These are phyloP conservation scores for Lindgomyces ingoldianus DNA, from an alignment of 495 filamentous ascomycete genomes.

Conservation along the genomic window DNA sequence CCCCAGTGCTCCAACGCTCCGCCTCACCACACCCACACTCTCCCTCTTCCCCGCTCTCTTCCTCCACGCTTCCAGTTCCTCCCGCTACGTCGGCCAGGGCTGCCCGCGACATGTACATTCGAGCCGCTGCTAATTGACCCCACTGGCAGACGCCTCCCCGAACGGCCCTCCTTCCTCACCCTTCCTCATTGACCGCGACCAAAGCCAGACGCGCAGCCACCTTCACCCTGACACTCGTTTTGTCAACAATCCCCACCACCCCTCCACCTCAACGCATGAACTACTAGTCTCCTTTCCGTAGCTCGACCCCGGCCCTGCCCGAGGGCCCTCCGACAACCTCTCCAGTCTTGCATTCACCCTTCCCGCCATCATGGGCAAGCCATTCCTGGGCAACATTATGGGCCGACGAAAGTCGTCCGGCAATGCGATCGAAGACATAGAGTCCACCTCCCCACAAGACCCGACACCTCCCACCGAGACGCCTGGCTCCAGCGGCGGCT, in stretches of 20 bases:
- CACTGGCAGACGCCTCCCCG: background rate
- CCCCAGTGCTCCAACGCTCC: background rate
- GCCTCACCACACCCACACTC: background rate
- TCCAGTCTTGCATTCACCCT: background rate
- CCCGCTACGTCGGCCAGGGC: background rate
- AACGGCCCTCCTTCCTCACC: slow-evolving; percentile 5
- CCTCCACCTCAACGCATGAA: background rate
- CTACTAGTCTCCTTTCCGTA: background rate
- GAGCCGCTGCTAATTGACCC: slow-evolving; percentile 4
- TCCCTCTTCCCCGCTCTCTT: background rate
- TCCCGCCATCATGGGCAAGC: slow-evolving; percentile 30
- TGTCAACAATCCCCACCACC: background rate
- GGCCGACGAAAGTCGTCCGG: slow-evolving; percentile 38
- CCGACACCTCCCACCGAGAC: background rate
- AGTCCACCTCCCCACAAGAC: background rate
- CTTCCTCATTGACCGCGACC: too few relatives aligned
- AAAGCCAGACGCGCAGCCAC: too few relatives aligned
- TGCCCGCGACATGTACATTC: background rate
- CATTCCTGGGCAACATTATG: slow-evolving; percentile 24
- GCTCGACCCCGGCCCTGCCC: background rate
- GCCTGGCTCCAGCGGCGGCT: background rate
- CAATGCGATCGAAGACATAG: slow-evolving; percentile 37
- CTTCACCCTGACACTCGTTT: too few relatives aligned
- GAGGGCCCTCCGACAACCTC: background rate
- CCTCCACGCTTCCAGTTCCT: background rate